A percentile compares a stretch with the other conserved stretches of the same genome.
phyloP scores from a whole-genome alignment of 768 basidiomycete genomes.

The Auriscalpium vulgare region DNA sequence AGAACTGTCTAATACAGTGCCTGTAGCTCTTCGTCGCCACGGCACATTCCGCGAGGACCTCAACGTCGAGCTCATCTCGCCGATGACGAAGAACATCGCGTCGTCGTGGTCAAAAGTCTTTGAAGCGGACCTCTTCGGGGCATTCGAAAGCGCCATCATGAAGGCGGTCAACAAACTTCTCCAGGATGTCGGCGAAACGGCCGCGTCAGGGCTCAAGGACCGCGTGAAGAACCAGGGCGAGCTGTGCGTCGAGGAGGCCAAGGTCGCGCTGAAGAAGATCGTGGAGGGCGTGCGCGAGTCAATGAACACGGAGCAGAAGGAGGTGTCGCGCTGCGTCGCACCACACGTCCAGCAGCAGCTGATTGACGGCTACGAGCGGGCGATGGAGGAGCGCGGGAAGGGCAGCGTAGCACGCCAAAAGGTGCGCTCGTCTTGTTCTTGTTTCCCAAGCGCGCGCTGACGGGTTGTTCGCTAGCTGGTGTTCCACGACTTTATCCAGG shows the following conservation, averaged over 20 bases:
- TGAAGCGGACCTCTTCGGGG: conserved; percentile 46
- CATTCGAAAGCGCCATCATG: conserved; percentile 34
- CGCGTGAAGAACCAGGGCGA: conserved; percentile 43
- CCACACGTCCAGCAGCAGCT: conserved; percentile 49
- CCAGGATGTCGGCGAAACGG: conserved; percentile 43
- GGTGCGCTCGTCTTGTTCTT: conserved; percentile 22
- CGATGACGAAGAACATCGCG: conserved; percentile 53
- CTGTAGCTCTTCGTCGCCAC: conserved; percentile 40
- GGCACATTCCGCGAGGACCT: conserved; percentile 50
- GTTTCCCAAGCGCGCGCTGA: neutral
- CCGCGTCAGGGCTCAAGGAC: conserved; percentile 45
- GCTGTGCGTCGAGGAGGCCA: conserved; percentile 42
- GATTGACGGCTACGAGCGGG: conserved; percentile 41
- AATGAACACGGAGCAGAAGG: conserved; percentile 48
- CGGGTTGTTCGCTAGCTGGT: conserved; percentile 25
- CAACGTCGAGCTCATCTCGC: conserved; percentile 49
- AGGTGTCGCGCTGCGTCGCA: conserved; percentile 47
- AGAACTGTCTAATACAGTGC: neutral
- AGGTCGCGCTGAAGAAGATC: conserved; percentile 38
- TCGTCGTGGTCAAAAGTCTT: conserved; percentile 53
- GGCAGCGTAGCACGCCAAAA: conserved; percentile 58
- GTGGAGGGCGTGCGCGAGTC: conserved; percentile 42
- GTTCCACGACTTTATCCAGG: conserved; percentile 39
- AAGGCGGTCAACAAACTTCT: conserved; percentile 35
- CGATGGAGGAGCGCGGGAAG: conserved; percentile 45